Evolutionary conservation across 345 rosid species (phyloP).

Genomic region (Brassica juncea): DNA sequence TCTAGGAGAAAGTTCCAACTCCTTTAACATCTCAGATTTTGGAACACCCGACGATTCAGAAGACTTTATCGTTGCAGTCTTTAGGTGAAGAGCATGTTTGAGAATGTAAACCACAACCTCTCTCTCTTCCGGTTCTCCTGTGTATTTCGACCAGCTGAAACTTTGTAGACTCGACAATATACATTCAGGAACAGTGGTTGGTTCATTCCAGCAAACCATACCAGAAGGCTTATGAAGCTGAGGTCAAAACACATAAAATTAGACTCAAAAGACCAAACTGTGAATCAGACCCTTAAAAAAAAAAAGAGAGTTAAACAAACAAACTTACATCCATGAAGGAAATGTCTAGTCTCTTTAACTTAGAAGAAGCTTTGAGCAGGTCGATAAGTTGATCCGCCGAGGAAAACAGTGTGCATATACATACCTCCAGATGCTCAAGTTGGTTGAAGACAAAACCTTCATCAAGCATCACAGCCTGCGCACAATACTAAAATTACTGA

Average conservation of each 20-base stretch:
- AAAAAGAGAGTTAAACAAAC: neutral
- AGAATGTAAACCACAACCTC: neutral
- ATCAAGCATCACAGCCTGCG: neutral
- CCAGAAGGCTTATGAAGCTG: neutral
- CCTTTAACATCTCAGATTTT: slow-evolving; percentile 6
- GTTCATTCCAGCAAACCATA: neutral
- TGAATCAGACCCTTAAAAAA: neutral
- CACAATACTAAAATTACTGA: neutral
- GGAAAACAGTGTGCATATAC: neutral
- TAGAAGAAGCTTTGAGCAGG: slow-evolving; percentile 5
- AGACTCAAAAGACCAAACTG: neutral
- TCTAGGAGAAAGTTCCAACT: slow-evolving; percentile 20
- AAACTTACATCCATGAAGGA: slow-evolving; percentile 2
- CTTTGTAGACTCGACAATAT: slow-evolving; percentile 7
- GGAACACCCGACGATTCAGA: neutral
- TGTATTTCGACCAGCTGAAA: neutral
- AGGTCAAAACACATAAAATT: neutral
- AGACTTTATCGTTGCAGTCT: neutral
- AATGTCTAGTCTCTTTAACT: neutral
- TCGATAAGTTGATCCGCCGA: neutral
- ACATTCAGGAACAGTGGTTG: neutral
- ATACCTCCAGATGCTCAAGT: neutral
- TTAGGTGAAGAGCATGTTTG: neutral
- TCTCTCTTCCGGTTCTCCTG: neutral
- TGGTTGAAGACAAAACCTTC: neutral